These are phyloP conservation scores for Stagonosporopsis chrysanthemi DNA, from an alignment of 2,329 filamentous ascomycete genomes.

Conservation along the genomic window DNA sequence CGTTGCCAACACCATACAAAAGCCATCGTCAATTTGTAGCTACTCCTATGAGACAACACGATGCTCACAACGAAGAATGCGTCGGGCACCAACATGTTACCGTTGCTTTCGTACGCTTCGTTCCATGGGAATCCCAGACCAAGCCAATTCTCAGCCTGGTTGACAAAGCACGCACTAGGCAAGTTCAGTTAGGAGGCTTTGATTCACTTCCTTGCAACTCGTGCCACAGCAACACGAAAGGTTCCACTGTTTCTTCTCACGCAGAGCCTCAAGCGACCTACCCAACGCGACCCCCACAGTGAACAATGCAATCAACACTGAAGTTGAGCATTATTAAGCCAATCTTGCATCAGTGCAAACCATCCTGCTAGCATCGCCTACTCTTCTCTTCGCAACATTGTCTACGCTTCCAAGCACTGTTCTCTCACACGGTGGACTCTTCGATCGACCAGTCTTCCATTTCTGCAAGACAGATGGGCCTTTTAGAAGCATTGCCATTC, in stretches of 20 bases:
- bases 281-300: background rate
- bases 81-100: background rate
- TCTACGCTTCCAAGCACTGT: too few species aligned
- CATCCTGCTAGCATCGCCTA: background rate
- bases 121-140: background rate
- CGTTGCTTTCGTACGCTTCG: background rate
- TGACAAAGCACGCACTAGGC: background rate
- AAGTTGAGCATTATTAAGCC: background rate
- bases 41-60: background rate
- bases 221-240: background rate
- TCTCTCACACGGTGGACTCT: too few species aligned
- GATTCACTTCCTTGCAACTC: background rate
- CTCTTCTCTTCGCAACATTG: background rate
- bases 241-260: background rate
- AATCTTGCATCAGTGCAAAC: background rate
- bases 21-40: background rate
- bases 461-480: conserved; percentile 6
- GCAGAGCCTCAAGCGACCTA: conserved; percentile 7
- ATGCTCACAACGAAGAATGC: too few species aligned
- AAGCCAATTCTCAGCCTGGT: background rate
- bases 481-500: conserved; percentile 62
- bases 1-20: background rate
- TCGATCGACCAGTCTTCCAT: background rate
- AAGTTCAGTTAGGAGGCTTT: background rate
- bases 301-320: background rate